Evolutionary conservation across 768 basidiomycete genomes (phyloP), one percentile per base, ranked within the genome.

Genomic region (Rickenella mellea): DNA sequence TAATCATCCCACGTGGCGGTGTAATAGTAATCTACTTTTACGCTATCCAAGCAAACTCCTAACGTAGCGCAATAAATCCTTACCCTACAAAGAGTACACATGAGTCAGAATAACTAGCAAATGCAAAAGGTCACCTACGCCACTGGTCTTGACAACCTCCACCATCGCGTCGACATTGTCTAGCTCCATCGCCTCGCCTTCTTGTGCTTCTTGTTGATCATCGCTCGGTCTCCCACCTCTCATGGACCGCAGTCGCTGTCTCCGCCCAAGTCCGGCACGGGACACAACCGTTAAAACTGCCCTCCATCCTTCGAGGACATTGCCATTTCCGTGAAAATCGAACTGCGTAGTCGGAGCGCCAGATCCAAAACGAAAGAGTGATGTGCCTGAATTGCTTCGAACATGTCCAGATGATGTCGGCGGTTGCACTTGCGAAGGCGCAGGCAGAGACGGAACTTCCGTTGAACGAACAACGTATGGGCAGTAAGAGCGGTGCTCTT

Each of bases 401-500:
- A 0, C 55, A 48, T n/a, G n/a, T n/a, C n/a, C n/a, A 28, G 63
- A 62, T 15, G 65, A 50, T 27, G 44, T 38, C 4, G 48, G 46
- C 35, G 45, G 25, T 38, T 28, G 41, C 38, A n/a, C 17, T 30
- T 39, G 12, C 39, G 41, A 43, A 10, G 50, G 54, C 11, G 52
- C 54, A 9, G 76, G 70, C 7, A 78, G 57, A 2, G 76, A 72
- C 4, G 82, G 81, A 9, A 85, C 65, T 2, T 67, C 53, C 2
- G 81, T 85, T 6, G 83, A 83, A 11, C 73, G 71, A 27, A 81
- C 78, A 22, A 85, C 73, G 47, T 87, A 90, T n/a, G 87, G 87
- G 50, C 88, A 90, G 51, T 84, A 87, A 2, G 83, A 82, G 21
- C 87, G 73, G 55, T 90, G 88, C 58, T 91, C 87, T 52, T 78